Percentiles rank a stretch among this genome's conserved stretches.
Evolutionary conservation across 1,139 yeast species (phyloP).

Genomic region (Protomyces arabidopsidicola): DNA sequence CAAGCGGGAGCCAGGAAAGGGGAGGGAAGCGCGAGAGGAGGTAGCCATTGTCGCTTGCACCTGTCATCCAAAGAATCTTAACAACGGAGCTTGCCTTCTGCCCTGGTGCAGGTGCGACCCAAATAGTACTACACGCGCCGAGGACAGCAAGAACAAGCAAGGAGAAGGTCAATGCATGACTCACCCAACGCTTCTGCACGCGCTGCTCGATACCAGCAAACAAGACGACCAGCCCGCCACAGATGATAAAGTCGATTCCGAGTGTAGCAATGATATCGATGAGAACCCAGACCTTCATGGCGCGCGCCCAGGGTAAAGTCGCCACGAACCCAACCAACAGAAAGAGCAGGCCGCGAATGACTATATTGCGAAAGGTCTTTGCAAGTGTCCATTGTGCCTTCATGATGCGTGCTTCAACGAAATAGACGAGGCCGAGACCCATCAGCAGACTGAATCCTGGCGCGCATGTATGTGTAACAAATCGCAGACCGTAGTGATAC

Average conservation of each 20-base stretch:
- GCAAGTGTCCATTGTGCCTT: constrained; percentile 7
- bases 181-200: not conserved
- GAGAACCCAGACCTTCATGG: constrained; percentile 1
- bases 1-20: constrained; percentile 18
- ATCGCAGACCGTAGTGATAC: constrained; percentile 20
- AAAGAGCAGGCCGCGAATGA: constrained; percentile 15
- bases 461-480: constrained; percentile 26
- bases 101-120: not conserved
- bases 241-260: constrained; percentile 21
- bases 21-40: constrained; percentile 22
- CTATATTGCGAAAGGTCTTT: constrained; percentile 10
- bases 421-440: constrained; percentile 26
- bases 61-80: constrained; percentile 15
- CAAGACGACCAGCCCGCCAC: constrained; percentile 1
- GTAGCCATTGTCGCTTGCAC: not conserved
- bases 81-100: not conserved
- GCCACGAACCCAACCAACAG: constrained; percentile 10
- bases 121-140: constrained; percentile 6
- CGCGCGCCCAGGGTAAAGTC: constrained; percentile 4
- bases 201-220: constrained; percentile 9
- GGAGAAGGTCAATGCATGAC: constrained; percentile 1
- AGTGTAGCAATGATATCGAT: constrained; percentile 20
- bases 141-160: constrained; percentile 1
- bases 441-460: constrained; percentile 29
- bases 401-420: constrained; percentile 13